These are phyloP conservation scores for Fusarium drepaniforme DNA, from an alignment of 2,329 filamentous ascomycete genomes.

Conservation along the genomic window DNA sequence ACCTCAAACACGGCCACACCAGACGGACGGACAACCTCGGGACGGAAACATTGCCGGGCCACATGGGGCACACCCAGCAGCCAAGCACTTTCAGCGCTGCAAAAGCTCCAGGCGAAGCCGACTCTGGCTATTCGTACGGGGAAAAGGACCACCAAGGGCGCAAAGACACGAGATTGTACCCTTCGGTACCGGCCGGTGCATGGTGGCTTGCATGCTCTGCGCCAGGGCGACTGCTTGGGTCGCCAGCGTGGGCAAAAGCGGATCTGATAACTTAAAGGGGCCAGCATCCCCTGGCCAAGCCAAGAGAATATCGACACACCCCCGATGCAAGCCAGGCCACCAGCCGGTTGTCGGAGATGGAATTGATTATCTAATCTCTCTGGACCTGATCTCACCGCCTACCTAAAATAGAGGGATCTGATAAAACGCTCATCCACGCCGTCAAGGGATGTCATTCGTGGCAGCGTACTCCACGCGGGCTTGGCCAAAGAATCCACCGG, in stretches of 20 bases:
- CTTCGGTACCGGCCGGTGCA: constrained; percentile 8
- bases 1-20: neutral
- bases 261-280: constrained; percentile 43
- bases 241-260: constrained; percentile 32
- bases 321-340: constrained; percentile 18
- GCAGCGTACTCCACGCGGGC: neutral
- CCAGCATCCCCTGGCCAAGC: constrained; percentile 10
- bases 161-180: constrained; percentile 2
- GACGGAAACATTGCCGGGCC: neutral
- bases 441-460: neutral
- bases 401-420: constrained; percentile 23
- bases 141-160: neutral
- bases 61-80: constrained; percentile 1
- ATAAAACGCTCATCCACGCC: constrained; percentile 33
- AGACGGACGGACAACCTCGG: neutral
- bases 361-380: neutral
- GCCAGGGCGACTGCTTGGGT: constrained; percentile 5
- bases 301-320: constrained; percentile 8
- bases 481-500: neutral
- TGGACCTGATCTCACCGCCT: constrained; percentile 15
- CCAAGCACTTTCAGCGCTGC: neutral
- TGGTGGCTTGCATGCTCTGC: constrained; percentile 10
- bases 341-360: constrained; percentile 33
- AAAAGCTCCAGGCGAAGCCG: constrained; percentile 4
- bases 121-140: neutral